These are phyloP conservation scores for Aphanocladium album DNA, from an alignment of 2,329 filamentous ascomycete species.

Conservation along the genomic window DNA sequence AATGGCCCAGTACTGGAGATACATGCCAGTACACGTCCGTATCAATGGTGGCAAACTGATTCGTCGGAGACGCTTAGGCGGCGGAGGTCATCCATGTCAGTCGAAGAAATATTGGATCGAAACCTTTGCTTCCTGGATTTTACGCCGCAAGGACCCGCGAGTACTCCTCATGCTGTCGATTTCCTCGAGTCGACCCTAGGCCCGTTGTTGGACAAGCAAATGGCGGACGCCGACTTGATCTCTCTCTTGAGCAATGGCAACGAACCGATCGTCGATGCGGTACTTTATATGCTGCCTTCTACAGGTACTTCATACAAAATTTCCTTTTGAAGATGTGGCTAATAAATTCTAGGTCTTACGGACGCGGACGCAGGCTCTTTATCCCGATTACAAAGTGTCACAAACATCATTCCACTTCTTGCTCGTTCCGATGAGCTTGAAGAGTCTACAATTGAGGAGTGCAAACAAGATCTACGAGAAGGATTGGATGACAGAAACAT, in stretches of 20 bases:
- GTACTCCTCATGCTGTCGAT: constrained; percentile 56
- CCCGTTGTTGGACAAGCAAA: constrained; percentile 40
- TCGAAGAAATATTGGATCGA: constrained; percentile 76
- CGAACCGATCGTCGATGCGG: constrained; percentile 75
- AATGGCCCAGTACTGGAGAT: constrained; percentile 54
- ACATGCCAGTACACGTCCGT: constrained; percentile 75
- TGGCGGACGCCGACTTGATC: constrained; percentile 69
- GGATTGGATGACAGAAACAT: constrained; percentile 55
- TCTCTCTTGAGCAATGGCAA: constrained; percentile 75
- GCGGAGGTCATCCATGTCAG: constrained; percentile 54
- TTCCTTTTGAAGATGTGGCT: not conserved
- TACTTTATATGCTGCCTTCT: constrained; percentile 74
- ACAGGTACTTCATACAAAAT: constrained; percentile 44
- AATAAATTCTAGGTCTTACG: constrained; percentile 25
- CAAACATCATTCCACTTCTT: constrained; percentile 81
- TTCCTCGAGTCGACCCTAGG: constrained; percentile 59
- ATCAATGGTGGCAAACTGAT: constrained; percentile 86
- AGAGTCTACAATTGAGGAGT: constrained; percentile 46
- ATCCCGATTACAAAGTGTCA: constrained; percentile 62
- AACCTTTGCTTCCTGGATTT: constrained; percentile 88
- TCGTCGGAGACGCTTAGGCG: constrained; percentile 52
- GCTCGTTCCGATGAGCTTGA: constrained; percentile 69
- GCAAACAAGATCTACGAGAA: constrained; percentile 56
- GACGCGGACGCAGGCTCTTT: constrained; percentile 64
- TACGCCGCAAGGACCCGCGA: constrained; percentile 6